Evolutionary conservation across 2,329 filamentous ascomycete genomes (phyloP).

Genomic region (Huntiella bhutanensis): DNA sequence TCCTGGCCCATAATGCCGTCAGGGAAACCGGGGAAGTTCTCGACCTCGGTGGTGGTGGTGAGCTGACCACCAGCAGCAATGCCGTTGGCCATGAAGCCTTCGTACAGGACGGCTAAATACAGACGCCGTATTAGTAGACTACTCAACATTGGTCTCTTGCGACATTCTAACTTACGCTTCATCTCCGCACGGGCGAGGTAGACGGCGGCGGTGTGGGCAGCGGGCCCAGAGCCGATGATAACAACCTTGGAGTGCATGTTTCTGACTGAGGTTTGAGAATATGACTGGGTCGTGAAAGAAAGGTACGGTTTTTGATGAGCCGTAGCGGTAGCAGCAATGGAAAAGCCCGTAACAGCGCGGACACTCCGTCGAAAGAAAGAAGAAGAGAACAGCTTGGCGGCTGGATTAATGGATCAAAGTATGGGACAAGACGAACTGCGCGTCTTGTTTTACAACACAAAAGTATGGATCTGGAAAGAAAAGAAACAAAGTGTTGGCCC

Average conservation of each 20-base stretch:
- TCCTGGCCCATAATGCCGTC: conserved; percentile 70
- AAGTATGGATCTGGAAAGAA: no score
- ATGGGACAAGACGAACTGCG: no score
- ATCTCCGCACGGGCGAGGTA: conserved; percentile 90
- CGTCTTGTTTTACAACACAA: no score
- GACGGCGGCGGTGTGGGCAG: conserved; percentile 90
- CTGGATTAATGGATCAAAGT: conserved; percentile 12
- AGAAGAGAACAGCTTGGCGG: conserved; percentile 85
- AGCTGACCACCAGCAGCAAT: conserved; percentile 92
- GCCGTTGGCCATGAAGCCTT: conserved; percentile 94
- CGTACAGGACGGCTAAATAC: conserved; percentile 60
- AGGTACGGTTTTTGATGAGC: conserved; percentile 8
- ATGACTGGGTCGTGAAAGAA: neutral
- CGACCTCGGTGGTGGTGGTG: conserved; percentile 93
- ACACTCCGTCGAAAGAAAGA: conserved; percentile 51
- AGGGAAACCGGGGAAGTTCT: conserved; percentile 95
- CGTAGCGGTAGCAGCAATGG: conserved; percentile 48
- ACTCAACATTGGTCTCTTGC: neutral
- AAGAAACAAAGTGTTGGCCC: no score
- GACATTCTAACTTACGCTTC: conserved; percentile 38
- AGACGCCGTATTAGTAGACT: neutral
- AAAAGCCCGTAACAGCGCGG: conserved; percentile 53
- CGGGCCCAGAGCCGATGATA: conserved; percentile 86
- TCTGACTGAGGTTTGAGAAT: neutral
- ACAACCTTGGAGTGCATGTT: conserved; percentile 85